A percentile compares a stretch with the other conserved stretches of the same genome.
These are phyloP conservation scores for Lecanicillium sp. DNA, from an alignment of 2,329 filamentous ascomycete genomes.

Conservation along the genomic window DNA sequence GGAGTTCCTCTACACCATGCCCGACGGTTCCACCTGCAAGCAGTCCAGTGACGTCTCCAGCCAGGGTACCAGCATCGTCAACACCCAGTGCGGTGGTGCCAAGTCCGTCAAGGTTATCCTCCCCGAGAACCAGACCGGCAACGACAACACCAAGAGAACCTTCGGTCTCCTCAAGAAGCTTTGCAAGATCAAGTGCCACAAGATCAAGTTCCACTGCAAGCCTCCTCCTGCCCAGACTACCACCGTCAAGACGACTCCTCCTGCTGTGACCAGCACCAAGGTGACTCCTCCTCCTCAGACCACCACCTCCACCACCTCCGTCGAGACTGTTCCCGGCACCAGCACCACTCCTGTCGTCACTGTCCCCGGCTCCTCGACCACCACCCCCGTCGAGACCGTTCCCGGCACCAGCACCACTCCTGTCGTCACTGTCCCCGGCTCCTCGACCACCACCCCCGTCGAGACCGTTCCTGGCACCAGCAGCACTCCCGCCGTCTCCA, in stretches of 20 bases:
- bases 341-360: conserved; percentile 6
- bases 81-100: conserved; percentile 89
- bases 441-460: conserved; percentile 16
- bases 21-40: conserved; percentile 75
- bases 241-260: conserved; percentile 13
- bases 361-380: conserved; percentile 17
- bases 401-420: conserved; percentile 12
- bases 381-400: conserved; percentile 13
- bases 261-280: conserved; percentile 16
- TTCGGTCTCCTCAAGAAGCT: conserved; percentile 44
- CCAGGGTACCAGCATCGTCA: conserved; percentile 64
- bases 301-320: background rate
- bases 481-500: conserved; percentile 9
- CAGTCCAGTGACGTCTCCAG: conserved; percentile 63
- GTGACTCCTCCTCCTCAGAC: conserved; percentile 1
- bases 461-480: conserved; percentile 8
- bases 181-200: conserved; percentile 72
- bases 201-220: conserved; percentile 69
- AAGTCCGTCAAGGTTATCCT: conserved; percentile 69
- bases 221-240: conserved; percentile 21
- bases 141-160: conserved; percentile 38
- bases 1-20: conserved; percentile 83
- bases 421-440: conserved; percentile 11
- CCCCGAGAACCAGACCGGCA: conserved; percentile 26
- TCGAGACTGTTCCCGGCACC: conserved; percentile 16